Percentiles rank a stretch among this genome's conserved stretches.
These are phyloP conservation scores for Scalesia atractyloides DNA, from an alignment of 129 eudicot genomes.

Conservation along the genomic window DNA sequence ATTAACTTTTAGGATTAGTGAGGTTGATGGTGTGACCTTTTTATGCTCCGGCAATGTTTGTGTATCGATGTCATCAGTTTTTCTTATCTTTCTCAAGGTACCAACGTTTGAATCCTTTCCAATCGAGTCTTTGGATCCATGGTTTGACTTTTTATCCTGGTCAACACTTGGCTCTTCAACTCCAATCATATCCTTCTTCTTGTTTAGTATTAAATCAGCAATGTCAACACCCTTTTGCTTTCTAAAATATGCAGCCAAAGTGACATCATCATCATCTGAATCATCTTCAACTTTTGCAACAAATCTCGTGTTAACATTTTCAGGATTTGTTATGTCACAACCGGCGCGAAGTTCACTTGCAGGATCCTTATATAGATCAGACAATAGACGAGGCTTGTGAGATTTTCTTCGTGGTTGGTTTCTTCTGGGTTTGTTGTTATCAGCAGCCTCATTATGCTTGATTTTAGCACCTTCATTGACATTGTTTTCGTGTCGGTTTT, in stretches of 20 bases:
- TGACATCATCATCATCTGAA: conserved; percentile 26
- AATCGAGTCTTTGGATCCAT: neutral
- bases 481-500: conserved; percentile 1
- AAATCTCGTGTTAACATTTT: conserved; percentile 19
- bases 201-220: neutral
- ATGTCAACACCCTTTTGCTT: conserved; percentile 24
- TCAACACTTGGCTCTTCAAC: conserved; percentile 22
- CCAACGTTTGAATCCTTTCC: neutral
- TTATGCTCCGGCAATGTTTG: neutral
- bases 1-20: neutral
- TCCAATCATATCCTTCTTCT: conserved; percentile 16
- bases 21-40: conserved; percentile 5
- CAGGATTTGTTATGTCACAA: conserved; percentile 18
- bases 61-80: neutral
- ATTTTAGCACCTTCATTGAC: conserved; percentile 17
- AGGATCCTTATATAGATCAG: conserved; percentile 37
- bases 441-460: conserved; percentile 7
- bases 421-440: neutral
- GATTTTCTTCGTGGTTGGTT: conserved; percentile 18
- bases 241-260: conserved; percentile 25
- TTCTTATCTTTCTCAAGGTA: conserved; percentile 4
- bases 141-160: conserved; percentile 22
- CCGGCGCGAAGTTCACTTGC: conserved; percentile 10
- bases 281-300: conserved; percentile 33
- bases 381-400: conserved; percentile 29